Evolutionary conservation across 768 basidiomycete species (phyloP).

Genomic region (Boletus edulis): DNA sequence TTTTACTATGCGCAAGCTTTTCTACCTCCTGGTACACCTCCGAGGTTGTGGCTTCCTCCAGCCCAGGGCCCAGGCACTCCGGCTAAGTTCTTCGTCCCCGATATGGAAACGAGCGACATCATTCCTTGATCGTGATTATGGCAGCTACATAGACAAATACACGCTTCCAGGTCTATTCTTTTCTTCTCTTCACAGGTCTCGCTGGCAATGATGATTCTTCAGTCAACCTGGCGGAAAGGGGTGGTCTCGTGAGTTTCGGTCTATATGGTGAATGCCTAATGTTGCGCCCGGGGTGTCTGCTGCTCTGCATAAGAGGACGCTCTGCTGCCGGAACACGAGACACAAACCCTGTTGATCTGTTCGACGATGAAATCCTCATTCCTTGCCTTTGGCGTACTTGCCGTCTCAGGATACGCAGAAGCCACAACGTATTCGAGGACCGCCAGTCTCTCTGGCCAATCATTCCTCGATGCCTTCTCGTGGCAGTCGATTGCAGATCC

Average conservation of each 20-base stretch:
- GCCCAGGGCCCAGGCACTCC: neutral
- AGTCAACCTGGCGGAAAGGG: neutral
- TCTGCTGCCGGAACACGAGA: neutral
- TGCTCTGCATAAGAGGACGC: constrained; percentile 11
- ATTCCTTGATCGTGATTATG: neutral
- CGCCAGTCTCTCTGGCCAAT: constrained; percentile 46
- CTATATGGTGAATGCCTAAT: neutral
- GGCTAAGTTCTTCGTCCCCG: neutral
- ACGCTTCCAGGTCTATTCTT: neutral
- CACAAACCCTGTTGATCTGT: neutral
- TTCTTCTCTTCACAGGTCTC: neutral
- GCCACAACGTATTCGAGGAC: constrained; percentile 45
- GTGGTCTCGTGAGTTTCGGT: neutral
- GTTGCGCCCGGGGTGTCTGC: neutral
- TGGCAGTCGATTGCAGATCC: constrained; percentile 34
- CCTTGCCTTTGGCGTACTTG: constrained; percentile 7
- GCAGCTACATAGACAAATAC: neutral
- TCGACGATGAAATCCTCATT: constrained; percentile 3
- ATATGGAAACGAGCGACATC: neutral
- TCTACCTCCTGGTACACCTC: neutral
- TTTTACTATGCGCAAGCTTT: neutral
- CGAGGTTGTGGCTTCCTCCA: too few relatives aligned
- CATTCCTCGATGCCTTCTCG: constrained; percentile 40
- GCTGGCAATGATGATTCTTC: neutral
- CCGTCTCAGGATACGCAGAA: constrained; percentile 9